These are phyloP conservation scores for Verbena officinalis DNA, from an alignment of 257 asterid genomes.

Conservation along the genomic window DNA sequence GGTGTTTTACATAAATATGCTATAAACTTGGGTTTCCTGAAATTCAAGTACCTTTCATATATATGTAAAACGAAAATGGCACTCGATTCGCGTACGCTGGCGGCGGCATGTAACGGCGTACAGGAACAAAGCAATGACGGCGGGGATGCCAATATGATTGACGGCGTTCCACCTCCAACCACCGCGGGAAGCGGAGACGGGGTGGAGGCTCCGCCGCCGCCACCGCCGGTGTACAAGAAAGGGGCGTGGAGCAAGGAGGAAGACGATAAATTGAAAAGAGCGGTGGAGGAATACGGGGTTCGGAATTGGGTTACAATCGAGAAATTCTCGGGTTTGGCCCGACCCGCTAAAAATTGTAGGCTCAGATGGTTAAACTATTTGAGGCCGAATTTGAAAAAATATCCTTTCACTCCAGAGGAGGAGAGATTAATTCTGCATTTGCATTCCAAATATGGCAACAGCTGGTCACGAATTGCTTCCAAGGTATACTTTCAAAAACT, in stretches of 20 bases:
- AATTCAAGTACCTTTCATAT: too few relatives aligned
- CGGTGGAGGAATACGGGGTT: constrained; percentile 50
- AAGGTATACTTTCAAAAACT: constrained; percentile 28
- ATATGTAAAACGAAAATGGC: not conserved
- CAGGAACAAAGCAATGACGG: not conserved
- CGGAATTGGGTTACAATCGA: constrained; percentile 51
- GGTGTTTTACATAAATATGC: too few relatives aligned
- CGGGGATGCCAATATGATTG: not conserved
- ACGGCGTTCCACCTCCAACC: constrained; percentile 1
- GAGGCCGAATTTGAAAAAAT: constrained; percentile 58
- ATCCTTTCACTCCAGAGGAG: constrained; percentile 45
- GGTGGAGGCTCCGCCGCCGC: constrained; percentile 8
- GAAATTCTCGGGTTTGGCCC: constrained; percentile 42
- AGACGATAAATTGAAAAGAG: constrained; percentile 49
- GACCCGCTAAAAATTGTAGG: constrained; percentile 63
- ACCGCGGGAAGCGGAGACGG: not conserved
- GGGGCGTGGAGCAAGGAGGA: constrained; percentile 72
- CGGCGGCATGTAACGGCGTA: not conserved
- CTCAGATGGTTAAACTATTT: constrained; percentile 63
- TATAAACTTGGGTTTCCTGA: too few relatives aligned
- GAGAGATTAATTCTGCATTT: constrained; percentile 44
- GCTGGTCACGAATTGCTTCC: constrained; percentile 66
- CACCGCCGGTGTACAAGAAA: constrained; percentile 38
- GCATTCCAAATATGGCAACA: constrained; percentile 55
- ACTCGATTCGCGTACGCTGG: not conserved